Evolutionary conservation across 257 asterid species (phyloP).

Genomic region (Solanum clarkiae): DNA sequence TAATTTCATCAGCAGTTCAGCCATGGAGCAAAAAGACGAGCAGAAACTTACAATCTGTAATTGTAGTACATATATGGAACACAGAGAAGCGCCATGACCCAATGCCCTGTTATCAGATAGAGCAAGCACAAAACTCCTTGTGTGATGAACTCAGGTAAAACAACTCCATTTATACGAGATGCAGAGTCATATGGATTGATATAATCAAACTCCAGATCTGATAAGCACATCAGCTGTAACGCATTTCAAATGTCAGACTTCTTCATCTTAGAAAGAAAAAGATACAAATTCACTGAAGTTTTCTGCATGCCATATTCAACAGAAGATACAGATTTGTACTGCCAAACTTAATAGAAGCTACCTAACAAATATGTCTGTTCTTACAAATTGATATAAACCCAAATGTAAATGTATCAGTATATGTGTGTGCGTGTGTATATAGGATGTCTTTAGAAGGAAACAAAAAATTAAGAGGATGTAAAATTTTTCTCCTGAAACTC

Average conservation of each 20-base stretch:
- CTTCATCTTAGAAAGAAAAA: not conserved
- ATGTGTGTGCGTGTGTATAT: not conserved
- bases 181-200: constrained; percentile 89
- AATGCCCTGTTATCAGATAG: constrained; percentile 75
- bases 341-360: not conserved
- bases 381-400: not conserved
- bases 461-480: not conserved
- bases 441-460: not conserved
- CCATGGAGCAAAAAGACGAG: not conserved
- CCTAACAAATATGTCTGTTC: not conserved
- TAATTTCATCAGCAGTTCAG: not conserved
- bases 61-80: constrained; percentile 74
- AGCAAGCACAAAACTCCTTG: constrained; percentile 70
- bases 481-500: not conserved
- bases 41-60: constrained; percentile 57
- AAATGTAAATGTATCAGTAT: not conserved
- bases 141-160: constrained; percentile 73
- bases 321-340: not conserved
- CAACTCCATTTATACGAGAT: constrained; percentile 60
- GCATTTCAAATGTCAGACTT: not conserved
- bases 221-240: constrained; percentile 85
- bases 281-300: not conserved
- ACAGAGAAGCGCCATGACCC: constrained; percentile 70
- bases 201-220: constrained; percentile 86
- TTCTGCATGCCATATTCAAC: not conserved